Evolutionary conservation across 495 filamentous ascomycete genomes (phyloP), one percentile per base, ranked within the genome.

Genomic region (Immersiella caudata): DNA sequence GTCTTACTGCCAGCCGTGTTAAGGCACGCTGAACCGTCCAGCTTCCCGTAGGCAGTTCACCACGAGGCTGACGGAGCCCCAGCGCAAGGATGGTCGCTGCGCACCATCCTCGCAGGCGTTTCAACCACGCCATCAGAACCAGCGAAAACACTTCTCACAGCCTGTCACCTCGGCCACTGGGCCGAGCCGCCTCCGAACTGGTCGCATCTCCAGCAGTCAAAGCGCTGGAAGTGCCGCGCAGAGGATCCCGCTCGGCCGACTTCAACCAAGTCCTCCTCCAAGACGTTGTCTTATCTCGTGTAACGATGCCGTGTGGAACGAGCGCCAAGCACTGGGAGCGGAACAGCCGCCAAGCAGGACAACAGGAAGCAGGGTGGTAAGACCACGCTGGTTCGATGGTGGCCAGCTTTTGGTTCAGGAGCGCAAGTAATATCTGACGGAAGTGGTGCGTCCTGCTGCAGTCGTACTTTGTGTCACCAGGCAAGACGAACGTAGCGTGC

Each of bases 1-100:
- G 64, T 62, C 49, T 62, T 67, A 62, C 57, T 50, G 56, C 64
- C 36, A 55, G 36, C 51, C 35, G 64, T 20, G 26, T 24, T 66
- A 66, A 65, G 63, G 11, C 12, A 35, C 35, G 40, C 40, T 46
- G 40, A 62, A 20, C 12, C 46, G 29, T 62, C 6, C 25, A 62
- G 14, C 56, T 29, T 35, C n/a, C 11, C 11, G 9, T 14, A 2
- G 40, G 24, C 35, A 50, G 63, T 65, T 65, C 63, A 36, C 63
- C 63, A 65, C 63, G 63, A 65, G 63, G 51, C 54, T 56, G n/a
- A 25, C 21, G 27, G 49, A 64, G 50, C 49, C 40, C 40, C 46
- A 12, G n/a, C 27, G 52, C 49, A 50, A 40, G 63, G 63, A 56
- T 35, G 40, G 27, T 27, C 20, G 25, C 20, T 36, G 63, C 9